Conservation (phyloP, 2,329 filamentous ascomycete species). For the Tolypocladium sp. region DNA sequence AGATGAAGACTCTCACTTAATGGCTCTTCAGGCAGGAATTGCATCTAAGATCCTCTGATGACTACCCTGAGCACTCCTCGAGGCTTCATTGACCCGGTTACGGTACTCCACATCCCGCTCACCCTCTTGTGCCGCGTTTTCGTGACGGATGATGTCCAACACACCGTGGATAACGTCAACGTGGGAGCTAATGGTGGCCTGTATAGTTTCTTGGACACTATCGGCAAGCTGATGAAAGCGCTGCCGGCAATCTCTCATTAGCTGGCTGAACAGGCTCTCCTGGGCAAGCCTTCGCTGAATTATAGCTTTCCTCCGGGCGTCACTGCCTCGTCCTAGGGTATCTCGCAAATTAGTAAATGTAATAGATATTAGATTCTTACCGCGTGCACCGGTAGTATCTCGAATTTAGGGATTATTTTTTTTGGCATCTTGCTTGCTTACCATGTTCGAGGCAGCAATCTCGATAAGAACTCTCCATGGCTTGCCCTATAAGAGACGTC, state of each 20-base stretch:
- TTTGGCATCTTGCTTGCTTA: constrained; percentile 7
- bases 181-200: constrained; percentile 9
- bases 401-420: too few relatives aligned
- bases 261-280: constrained; percentile 17
- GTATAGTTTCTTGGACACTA: constrained; percentile 13
- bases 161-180: constrained; percentile 16
- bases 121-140: constrained; percentile 26
- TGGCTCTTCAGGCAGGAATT: background rate
- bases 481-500: constrained; percentile 26
- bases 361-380: background rate
- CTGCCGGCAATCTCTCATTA: constrained; percentile 17
- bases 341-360: background rate
- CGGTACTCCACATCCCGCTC: constrained; percentile 26
- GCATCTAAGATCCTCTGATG: background rate
- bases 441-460: constrained; percentile 20
- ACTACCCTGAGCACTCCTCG: background rate
- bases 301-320: constrained; percentile 21
- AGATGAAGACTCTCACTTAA: too few relatives aligned
- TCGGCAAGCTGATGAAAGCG: constrained; percentile 11
- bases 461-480: constrained; percentile 25
- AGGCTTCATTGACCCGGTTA: constrained; percentile 15
- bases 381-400: too few relatives aligned
- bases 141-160: constrained; percentile 25
- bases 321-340: constrained; percentile 20
- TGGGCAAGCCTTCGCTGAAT: constrained; percentile 17